These are phyloP conservation scores for Chernovozyma sophiae-reginae DNA, from an alignment of 1,139 yeast genomes.

Conservation along the genomic window DNA sequence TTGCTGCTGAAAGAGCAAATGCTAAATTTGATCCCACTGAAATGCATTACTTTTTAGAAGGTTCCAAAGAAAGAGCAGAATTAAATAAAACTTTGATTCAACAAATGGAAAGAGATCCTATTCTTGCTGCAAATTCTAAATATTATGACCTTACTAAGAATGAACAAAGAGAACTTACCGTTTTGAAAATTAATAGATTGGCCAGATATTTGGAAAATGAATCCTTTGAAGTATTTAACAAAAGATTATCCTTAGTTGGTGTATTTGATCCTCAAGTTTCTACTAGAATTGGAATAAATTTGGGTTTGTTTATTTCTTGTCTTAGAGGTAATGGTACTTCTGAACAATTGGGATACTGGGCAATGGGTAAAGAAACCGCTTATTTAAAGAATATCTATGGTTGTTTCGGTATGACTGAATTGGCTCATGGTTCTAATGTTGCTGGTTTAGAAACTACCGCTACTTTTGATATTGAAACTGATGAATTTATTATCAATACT, in stretches of 20 bases:
- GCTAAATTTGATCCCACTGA: constrained; percentile 26
- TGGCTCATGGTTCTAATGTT: constrained; percentile 48
- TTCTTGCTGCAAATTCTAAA: constrained; percentile 29
- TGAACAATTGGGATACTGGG: constrained; percentile 40
- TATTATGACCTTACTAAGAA: constrained; percentile 36
- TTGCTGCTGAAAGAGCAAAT: constrained; percentile 31
- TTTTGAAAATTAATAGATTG: constrained; percentile 33
- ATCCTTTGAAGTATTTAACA: constrained; percentile 31
- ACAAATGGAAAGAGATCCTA: constrained; percentile 44
- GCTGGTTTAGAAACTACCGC: constrained; percentile 47
- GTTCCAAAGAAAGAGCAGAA: constrained; percentile 30
- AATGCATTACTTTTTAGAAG: constrained; percentile 43
- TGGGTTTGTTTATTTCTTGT: constrained; percentile 67
- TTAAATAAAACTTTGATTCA: constrained; percentile 24
- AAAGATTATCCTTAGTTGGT: constrained; percentile 51
- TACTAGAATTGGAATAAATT: constrained; percentile 54
- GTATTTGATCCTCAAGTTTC: constrained; percentile 59
- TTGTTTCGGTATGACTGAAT: constrained; percentile 48
- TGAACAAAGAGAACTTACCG: constrained; percentile 35
- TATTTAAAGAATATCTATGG: constrained; percentile 38
- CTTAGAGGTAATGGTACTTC: constrained; percentile 69
- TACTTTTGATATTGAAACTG: constrained; percentile 36
- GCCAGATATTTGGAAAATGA: constrained; percentile 38
- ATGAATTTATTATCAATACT: constrained; percentile 43
- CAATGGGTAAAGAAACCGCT: constrained; percentile 33